Percentiles rank a stretch among this genome's conserved stretches.
Evolutionary conservation across 768 basidiomycete genomes (phyloP).

Genomic region (Mycena rosella): DNA sequence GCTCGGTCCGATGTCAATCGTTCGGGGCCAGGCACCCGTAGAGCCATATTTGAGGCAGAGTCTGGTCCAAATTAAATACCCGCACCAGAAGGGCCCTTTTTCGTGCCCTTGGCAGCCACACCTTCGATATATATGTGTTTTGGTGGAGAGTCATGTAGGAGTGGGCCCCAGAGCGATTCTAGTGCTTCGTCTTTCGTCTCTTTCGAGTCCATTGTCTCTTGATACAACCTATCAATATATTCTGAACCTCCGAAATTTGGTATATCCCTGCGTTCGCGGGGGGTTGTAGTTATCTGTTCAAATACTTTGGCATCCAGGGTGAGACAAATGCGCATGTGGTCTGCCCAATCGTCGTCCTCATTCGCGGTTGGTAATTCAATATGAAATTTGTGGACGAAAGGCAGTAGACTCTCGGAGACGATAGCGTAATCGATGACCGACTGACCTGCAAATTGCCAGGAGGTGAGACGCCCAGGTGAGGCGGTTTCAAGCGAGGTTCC

Average conservation of each 20-base stretch:
- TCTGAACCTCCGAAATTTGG: background rate
- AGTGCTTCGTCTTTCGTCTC: conserved; percentile 6
- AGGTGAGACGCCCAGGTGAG: background rate
- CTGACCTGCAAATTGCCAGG: background rate
- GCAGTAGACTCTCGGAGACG: background rate
- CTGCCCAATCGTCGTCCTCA: too few species aligned
- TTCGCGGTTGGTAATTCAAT: background rate
- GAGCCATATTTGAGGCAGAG: background rate
- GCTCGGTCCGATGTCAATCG: conserved; percentile 1
- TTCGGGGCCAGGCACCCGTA: background rate
- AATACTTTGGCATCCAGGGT: background rate
- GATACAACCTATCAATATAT: conserved; percentile 5
- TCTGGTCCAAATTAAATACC: background rate
- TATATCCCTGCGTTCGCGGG: background rate
- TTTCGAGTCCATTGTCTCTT: too few species aligned
- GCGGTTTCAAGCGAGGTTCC: background rate
- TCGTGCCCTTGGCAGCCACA: background rate
- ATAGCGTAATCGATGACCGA: conserved; percentile 1
- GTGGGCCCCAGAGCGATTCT: conserved; percentile 9
- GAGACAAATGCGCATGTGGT: conserved; percentile 8
- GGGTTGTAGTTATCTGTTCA: background rate
- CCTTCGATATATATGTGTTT: conserved; percentile 8
- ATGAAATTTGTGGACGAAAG: background rate
- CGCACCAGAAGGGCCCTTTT: background rate
- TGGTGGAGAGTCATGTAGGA: background rate